phyloP scores from a whole-genome alignment of 495 filamentous ascomycete species.

The Peziza echinospora region DNA sequence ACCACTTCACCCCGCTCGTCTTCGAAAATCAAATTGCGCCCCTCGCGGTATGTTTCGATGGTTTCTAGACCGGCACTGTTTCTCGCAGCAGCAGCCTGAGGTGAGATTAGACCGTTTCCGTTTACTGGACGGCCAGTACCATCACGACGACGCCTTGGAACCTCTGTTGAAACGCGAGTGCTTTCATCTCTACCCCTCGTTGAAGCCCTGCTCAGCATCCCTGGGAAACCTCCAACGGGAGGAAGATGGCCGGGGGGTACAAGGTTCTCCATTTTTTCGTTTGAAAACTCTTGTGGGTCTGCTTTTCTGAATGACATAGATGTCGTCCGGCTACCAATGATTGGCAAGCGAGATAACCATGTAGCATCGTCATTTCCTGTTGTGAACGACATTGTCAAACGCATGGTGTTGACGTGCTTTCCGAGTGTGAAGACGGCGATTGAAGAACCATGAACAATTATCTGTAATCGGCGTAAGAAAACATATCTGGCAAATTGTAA shows the following conservation, averaged over 20 bases:
- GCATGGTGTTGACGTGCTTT: constrained; percentile 94
- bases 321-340: constrained; percentile 67
- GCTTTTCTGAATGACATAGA: constrained; percentile 41
- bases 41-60: constrained; percentile 60
- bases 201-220: constrained; percentile 14
- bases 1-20: constrained; percentile 77
- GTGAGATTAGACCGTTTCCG: not conserved
- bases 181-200: constrained; percentile 18
- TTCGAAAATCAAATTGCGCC: constrained; percentile 61
- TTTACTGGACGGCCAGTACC: not conserved
- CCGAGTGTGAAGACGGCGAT: constrained; percentile 96
- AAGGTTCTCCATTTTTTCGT: constrained; percentile 28
- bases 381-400: constrained; percentile 89
- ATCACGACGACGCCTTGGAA: not conserved
- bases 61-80: constrained; percentile 20
- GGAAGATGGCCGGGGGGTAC: constrained; percentile 69
- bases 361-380: constrained; percentile 62
- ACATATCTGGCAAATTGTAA: too few relatives aligned
- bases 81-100: constrained; percentile 6
- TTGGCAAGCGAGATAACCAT: constrained; percentile 88
- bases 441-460: constrained; percentile 89
- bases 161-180: not conserved
- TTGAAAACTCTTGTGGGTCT: constrained; percentile 32
- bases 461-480: too few relatives aligned
- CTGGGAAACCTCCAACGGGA: constrained; percentile 47